Conservation (phyloP, 208 protist species). For the Trypanosoma rangeli region DNA sequence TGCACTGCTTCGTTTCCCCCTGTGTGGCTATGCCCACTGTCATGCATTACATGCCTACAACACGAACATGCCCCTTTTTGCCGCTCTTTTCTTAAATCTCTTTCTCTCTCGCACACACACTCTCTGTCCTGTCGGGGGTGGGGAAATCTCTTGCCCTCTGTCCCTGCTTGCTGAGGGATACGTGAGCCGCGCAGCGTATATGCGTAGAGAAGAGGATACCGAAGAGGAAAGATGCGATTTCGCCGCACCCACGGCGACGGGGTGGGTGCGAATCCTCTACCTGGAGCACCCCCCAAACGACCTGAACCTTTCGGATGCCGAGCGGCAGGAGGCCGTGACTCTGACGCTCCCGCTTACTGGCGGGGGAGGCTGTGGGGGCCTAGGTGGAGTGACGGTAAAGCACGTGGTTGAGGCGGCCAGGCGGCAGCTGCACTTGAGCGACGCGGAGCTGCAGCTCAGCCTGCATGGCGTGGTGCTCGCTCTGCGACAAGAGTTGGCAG, state of each 20-base stretch:
- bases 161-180: background rate
- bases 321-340: background rate
- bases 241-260: background rate
- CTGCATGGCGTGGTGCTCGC: conserved; percentile 13
- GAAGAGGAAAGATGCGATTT: background rate
- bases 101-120: background rate
- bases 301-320: background rate
- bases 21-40: background rate
- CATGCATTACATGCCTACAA: background rate
- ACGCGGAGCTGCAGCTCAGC: conserved; percentile 14
- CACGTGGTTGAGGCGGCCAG: background rate
- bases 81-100: background rate
- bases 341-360: background rate
- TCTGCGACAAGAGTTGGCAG: conserved; percentile 9
- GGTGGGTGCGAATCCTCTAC: conserved; percentile 12
- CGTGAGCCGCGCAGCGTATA: background rate
- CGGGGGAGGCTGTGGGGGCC: background rate
- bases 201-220: background rate
- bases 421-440: background rate
- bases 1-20: background rate
- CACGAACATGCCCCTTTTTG: background rate
- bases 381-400: background rate
- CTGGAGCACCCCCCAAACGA: background rate
- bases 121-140: background rate
- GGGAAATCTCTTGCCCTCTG: background rate